Evolutionary conservation across 345 rosid species (phyloP), one percentile per base, ranked within the genome.

Genomic region (Rubroshorea leprosula): DNA sequence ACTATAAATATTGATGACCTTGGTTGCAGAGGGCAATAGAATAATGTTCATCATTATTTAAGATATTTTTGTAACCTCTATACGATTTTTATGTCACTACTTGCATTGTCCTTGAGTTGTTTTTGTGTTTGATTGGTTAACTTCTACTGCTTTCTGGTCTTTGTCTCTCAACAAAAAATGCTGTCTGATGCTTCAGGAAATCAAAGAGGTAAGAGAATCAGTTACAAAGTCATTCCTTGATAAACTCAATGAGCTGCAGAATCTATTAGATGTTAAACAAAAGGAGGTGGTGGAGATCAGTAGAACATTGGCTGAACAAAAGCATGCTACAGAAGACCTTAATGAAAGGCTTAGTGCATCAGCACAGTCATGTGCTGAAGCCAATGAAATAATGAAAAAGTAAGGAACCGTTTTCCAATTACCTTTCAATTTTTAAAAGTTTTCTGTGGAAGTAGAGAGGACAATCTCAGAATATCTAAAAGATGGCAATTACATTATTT

Each of bases 301-400:
- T 64, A 83, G 78, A 82, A 58, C 74, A 71, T 76, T 76, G 25
- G 79, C 86, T 54, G 99, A 93, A 63, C 93, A 80, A 70, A 86
- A 85, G 70, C 89, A 87, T 72, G 64, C 74, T 64, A 57, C 80
- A 35, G 96, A 83, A 76, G 99, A 86, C 65, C 81, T 93, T 57
- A 82, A 74, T 57, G 90, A 82, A 73, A 85, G 94, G 65, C 80
- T 93, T n/a, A 57, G 63, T 67, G 82, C 89, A 77, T 87, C 91
- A 51, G 61, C 71, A 73, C 99, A 85, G 68, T 89, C 99, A 17
- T 82, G 84, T 67, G 60, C 76, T 25, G 97, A 93, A 79, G 94
- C 96, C 70, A 89, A 83, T 81, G 95, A 83, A 68, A 75, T 85
- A 60, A 70, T 85, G 68, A 80, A 74, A 70, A 86, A 94, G 99